Percentiles rank a stretch among this genome's conserved stretches.
These are phyloP conservation scores for Aspergillus bombycis DNA, from an alignment of 2,329 filamentous ascomycete species.

Conservation along the genomic window DNA sequence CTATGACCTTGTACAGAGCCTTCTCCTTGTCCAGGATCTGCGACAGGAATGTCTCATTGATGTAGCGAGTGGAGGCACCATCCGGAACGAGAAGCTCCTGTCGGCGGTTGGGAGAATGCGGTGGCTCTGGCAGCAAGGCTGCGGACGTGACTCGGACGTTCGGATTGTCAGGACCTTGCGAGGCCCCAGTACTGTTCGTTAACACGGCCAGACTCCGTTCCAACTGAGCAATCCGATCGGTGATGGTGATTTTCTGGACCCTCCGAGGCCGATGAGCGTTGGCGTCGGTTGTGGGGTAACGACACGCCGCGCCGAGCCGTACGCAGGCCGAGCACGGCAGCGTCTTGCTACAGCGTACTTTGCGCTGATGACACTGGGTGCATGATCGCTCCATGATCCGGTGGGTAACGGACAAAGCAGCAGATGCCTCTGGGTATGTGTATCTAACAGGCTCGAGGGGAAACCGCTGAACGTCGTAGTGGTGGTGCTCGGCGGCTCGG, in stretches of 20 bases:
- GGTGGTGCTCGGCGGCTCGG: too few species aligned
- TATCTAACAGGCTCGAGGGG: too few species aligned
- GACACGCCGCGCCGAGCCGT: constrained; percentile 14
- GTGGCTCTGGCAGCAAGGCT: not conserved
- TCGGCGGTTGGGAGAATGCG: not conserved
- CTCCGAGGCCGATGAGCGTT: constrained; percentile 15
- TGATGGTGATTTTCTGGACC: constrained; percentile 9
- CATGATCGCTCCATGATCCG: constrained; percentile 17
- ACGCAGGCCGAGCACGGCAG: constrained; percentile 19
- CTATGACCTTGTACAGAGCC: constrained; percentile 12
- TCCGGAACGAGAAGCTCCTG: constrained; percentile 14
- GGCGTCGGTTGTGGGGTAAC: constrained; percentile 17
- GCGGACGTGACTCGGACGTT: not conserved
- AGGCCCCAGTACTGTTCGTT: not conserved
- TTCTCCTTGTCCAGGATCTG: constrained; percentile 17
- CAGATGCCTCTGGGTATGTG: too few species aligned
- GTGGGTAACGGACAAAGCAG: too few species aligned
- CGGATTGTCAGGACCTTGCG: not conserved
- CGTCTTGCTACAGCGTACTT: constrained; percentile 19
- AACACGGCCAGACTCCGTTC: constrained; percentile 6
- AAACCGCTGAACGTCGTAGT: too few species aligned
- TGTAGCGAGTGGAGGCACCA: constrained; percentile 18
- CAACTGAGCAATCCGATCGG: constrained; percentile 14
- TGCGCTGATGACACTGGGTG: constrained; percentile 22
- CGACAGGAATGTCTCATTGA: constrained; percentile 20